A percentile compares a stretch with the other conserved stretches of the same genome.
These are phyloP conservation scores for Arachnomyces sp. DNA, from an alignment of 2,329 filamentous ascomycete species.

Conservation along the genomic window DNA sequence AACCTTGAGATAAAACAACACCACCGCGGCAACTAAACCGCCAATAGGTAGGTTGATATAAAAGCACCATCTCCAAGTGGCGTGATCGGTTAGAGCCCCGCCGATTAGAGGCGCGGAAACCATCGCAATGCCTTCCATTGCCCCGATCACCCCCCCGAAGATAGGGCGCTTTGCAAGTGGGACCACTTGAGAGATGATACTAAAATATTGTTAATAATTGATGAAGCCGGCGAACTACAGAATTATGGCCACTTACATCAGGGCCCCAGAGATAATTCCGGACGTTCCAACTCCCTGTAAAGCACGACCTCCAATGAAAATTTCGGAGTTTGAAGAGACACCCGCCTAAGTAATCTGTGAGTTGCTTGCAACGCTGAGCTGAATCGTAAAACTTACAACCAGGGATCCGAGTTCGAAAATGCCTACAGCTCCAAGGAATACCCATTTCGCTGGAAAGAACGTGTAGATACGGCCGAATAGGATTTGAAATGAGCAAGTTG, in stretches of 20 bases:
- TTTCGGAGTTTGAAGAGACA: no score
- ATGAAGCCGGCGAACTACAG: no score
- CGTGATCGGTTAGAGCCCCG: background rate
- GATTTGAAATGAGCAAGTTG: background rate
- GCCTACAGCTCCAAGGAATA: background rate
- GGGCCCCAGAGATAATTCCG: background rate
- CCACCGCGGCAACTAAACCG: background rate
- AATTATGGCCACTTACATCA: background rate
- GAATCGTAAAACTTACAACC: no score
- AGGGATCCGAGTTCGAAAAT: background rate
- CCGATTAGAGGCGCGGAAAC: conserved; percentile 10
- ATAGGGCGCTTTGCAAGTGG: conserved; percentile 12
- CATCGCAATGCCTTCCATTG: conserved; percentile 4
- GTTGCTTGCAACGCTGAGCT: no score
- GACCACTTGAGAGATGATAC: conserved; percentile 7
- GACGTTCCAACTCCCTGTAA: no score
- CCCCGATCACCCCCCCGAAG: conserved; percentile 10
- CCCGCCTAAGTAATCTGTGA: no score
- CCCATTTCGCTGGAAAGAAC: background rate
- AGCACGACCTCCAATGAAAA: no score
- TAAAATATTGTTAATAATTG: background rate
- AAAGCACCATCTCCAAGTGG: conserved; percentile 5
- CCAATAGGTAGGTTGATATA: conserved; percentile 14
- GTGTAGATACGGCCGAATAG: background rate
- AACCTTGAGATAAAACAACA: background rate